phyloP scores from a whole-genome alignment of 108 stramenopile genomes.

The Nannochloropsis gaditana region DNA sequence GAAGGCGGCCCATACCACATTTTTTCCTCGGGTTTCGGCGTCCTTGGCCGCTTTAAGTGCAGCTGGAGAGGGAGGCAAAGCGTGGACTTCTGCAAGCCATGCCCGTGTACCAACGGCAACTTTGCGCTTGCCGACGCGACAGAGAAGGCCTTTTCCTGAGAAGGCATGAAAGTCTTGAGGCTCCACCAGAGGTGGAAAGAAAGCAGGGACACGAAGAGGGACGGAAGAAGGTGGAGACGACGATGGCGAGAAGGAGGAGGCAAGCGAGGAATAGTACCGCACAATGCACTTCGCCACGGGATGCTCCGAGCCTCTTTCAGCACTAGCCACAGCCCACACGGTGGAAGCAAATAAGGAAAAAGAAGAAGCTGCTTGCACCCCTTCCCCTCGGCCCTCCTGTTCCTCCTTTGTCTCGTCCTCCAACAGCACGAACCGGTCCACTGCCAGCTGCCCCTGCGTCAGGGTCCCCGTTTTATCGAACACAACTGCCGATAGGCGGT shows the following conservation, averaged over 20 bases:
- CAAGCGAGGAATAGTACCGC: neutral
- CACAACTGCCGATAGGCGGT: slow-evolving; percentile 69
- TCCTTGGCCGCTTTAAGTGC: neutral
- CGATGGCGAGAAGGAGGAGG: neutral
- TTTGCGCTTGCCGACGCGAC: neutral
- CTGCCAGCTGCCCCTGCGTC: slow-evolving; percentile 65
- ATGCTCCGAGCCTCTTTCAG: slow-evolving; percentile 32
- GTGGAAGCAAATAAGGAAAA: neutral
- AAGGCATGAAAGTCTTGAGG: neutral
- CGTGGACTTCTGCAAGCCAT: slow-evolving; percentile 8
- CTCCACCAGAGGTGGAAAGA: neutral
- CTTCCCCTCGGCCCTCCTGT: neutral
- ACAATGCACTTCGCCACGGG: slow-evolving; percentile 28
- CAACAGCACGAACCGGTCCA: slow-evolving; percentile 45
- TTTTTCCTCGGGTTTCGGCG: slow-evolving; percentile 33
- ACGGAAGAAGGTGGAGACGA: neutral
- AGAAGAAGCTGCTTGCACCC: neutral
- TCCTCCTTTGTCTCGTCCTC: neutral
- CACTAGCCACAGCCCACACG: slow-evolving; percentile 29
- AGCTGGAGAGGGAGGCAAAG: slow-evolving; percentile 15
- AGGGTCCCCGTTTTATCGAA: slow-evolving; percentile 99
- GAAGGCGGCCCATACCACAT: slow-evolving; percentile 29
- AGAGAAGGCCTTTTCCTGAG: neutral
- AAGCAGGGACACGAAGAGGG: neutral
- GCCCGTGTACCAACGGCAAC: neutral